Percentiles rank a stretch among this genome's conserved stretches.
These are phyloP conservation scores for Kandelia obovata DNA, from an alignment of 345 rosid genomes.

Conservation along the genomic window DNA sequence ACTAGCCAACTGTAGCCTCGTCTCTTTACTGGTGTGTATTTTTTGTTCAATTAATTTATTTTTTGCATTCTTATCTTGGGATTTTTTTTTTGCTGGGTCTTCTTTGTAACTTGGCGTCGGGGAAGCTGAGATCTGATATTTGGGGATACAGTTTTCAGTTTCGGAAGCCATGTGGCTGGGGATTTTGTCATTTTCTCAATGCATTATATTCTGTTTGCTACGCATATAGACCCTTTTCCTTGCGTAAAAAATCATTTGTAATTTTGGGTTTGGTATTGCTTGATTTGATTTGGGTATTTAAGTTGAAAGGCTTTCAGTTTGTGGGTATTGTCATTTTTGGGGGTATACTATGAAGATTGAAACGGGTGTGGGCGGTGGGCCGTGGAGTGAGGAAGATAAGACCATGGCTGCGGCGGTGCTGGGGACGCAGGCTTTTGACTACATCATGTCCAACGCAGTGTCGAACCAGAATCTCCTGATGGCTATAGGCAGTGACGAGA, in stretches of 20 bases:
- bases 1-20: slow-evolving; percentile 16
- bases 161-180: slow-evolving; percentile 14
- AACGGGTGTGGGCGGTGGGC: slow-evolving; percentile 50
- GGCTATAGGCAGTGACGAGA: slow-evolving; percentile 61
- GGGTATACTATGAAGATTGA: slow-evolving; percentile 44
- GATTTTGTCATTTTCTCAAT: slow-evolving; percentile 11
- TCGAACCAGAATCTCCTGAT: slow-evolving; percentile 60
- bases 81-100: slow-evolving; percentile 21
- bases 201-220: slow-evolving; percentile 21
- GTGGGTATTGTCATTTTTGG: slow-evolving; percentile 5
- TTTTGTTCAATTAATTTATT: slow-evolving; percentile 7
- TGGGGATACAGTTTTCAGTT: slow-evolving; percentile 8
- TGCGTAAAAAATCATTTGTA: too few species aligned
- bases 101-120: slow-evolving; percentile 15
- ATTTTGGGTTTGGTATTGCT: slow-evolving; percentile 9
- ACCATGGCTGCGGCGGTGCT: slow-evolving; percentile 61
- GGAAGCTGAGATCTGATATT: slow-evolving; percentile 48
- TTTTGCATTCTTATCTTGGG: slow-evolving; percentile 10
- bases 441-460: slow-evolving; percentile 59
- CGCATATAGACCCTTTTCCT: not conserved
- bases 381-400: slow-evolving; percentile 79
- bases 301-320: not conserved
- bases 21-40: slow-evolving; percentile 36
- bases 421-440: slow-evolving; percentile 74
- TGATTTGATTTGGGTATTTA: slow-evolving; percentile 26